Percentiles rank a stretch among this genome's conserved stretches.
Evolutionary conservation across 371 early-diverging fungal genomes (phyloP).

Genomic region (Actinomortierella ambigua): DNA sequence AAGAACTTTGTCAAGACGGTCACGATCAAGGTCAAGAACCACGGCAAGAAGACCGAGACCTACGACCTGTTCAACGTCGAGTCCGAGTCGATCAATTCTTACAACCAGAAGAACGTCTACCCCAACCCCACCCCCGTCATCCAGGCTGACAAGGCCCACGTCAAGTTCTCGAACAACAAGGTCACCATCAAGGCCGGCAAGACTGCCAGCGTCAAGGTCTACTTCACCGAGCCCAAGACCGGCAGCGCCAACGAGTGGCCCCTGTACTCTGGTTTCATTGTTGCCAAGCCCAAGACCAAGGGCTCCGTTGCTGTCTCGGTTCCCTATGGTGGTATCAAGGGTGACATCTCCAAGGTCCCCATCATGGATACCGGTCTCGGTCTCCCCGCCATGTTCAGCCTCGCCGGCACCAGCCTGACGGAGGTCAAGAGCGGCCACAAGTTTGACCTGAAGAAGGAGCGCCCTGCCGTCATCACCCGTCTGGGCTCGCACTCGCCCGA

Average conservation of each 20-base stretch:
- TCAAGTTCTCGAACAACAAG: slow-evolving; percentile 33
- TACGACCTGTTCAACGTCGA: slow-evolving; percentile 56
- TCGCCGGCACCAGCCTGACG: slow-evolving; percentile 5
- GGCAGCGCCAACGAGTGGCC: slow-evolving; percentile 28
- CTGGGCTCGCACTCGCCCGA: slow-evolving; percentile 38
- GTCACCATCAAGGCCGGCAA: slow-evolving; percentile 52
- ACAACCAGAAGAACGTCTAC: slow-evolving; percentile 30
- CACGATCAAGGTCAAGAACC: slow-evolving; percentile 63
- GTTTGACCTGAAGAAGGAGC: slow-evolving; percentile 21
- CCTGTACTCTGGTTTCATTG: slow-evolving; percentile 46
- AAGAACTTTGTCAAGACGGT: slow-evolving; percentile 50
- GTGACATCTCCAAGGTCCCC: slow-evolving; percentile 53
- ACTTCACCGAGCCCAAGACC: slow-evolving; percentile 48
- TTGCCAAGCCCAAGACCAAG: slow-evolving; percentile 37
- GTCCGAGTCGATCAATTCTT: slow-evolving; percentile 54
- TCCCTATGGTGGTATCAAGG: slow-evolving; percentile 63
- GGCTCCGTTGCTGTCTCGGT: slow-evolving; percentile 40
- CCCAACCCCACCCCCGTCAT: slow-evolving; percentile 22
- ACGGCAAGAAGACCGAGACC: slow-evolving; percentile 53
- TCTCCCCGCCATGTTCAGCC: slow-evolving; percentile 14
- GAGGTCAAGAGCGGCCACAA: slow-evolving; percentile 11
- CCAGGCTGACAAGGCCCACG: slow-evolving; percentile 44
- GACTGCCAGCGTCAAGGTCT: slow-evolving; percentile 47
- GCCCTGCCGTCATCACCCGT: slow-evolving; percentile 22
- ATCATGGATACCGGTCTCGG: slow-evolving; percentile 48